A percentile compares a stretch with the other conserved stretches of the same genome.
Evolutionary conservation across 1,284 basidiomycete species (phyloP).

Genomic region (Sporisorium scitamineum): DNA sequence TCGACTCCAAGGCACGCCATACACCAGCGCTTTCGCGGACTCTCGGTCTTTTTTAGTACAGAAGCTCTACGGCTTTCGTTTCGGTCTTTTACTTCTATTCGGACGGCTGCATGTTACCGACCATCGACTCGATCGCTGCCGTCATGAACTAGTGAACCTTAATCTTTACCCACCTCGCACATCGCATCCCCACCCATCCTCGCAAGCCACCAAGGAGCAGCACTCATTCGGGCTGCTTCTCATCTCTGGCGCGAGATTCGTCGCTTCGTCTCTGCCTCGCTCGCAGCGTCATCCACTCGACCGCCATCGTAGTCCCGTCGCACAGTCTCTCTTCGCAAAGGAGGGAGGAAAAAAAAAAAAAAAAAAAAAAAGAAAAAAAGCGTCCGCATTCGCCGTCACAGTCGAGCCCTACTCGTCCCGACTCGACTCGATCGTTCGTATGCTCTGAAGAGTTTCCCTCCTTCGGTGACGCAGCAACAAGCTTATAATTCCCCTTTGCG

Average conservation of each 20-base stretch:
- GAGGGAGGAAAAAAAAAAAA: too few relatives aligned
- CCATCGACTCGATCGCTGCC: not conserved
- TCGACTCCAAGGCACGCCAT: not conserved
- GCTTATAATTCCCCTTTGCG: not conserved
- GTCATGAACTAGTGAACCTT: conserved; percentile 21
- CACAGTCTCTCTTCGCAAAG: too few relatives aligned
- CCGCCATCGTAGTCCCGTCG: too few relatives aligned
- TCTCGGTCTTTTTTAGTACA: too few relatives aligned
- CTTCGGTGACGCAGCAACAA: not conserved
- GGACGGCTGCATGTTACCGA: conserved; percentile 2
- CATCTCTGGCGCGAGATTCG: too few relatives aligned
- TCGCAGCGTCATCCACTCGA: too few relatives aligned
- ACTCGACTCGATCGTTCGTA: not conserved
- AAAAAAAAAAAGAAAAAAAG: too few relatives aligned
- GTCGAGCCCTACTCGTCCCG: too few relatives aligned
- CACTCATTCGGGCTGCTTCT: too few relatives aligned
- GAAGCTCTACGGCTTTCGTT: not conserved
- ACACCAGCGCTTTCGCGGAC: not conserved
- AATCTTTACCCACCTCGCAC: conserved; percentile 5
- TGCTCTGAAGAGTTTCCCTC: conserved; percentile 1
- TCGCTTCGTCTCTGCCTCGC: too few relatives aligned
- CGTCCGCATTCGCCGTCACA: too few relatives aligned
- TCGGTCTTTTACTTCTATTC: too few relatives aligned
- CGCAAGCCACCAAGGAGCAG: not conserved
- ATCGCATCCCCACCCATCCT: not conserved